Evolutionary conservation across 345 rosid genomes (phyloP).

Genomic region (Eutrema heterophyllum): DNA sequence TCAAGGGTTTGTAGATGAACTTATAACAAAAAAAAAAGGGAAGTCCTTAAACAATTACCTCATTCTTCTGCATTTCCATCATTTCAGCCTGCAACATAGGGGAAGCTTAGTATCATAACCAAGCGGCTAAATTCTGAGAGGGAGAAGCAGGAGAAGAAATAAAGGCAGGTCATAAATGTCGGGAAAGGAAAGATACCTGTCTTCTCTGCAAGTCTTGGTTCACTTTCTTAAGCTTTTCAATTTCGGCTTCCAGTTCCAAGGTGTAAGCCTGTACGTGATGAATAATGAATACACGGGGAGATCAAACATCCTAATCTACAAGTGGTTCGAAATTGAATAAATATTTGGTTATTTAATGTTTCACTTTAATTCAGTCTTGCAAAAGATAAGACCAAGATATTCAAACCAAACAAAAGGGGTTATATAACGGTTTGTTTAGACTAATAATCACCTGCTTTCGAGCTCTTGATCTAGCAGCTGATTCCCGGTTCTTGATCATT

Average conservation of each 20-base stretch:
- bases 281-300: neutral
- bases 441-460: constrained; percentile 78
- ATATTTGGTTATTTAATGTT: neutral
- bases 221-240: constrained; percentile 71
- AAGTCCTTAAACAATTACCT: constrained; percentile 37
- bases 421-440: neutral
- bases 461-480: constrained; percentile 96
- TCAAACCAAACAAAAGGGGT: neutral
- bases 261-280: constrained; percentile 76
- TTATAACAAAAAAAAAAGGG: neutral
- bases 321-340: constrained; percentile 5
- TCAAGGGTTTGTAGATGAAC: neutral
- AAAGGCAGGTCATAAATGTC: neutral
- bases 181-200: constrained; percentile 44
- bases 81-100: constrained; percentile 52
- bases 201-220: constrained; percentile 70
- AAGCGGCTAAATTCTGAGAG: neutral
- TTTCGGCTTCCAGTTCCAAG: constrained; percentile 87
- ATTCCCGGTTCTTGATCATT: constrained; percentile 97
- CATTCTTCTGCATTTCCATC: constrained; percentile 51
- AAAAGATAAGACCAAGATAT: neutral
- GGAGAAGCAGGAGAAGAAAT: neutral
- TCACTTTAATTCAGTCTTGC: neutral
- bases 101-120: constrained; percentile 8
- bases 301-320: neutral